phyloP scores from a whole-genome alignment of 306 rosid genomes.

The Cicer judaicum region DNA sequence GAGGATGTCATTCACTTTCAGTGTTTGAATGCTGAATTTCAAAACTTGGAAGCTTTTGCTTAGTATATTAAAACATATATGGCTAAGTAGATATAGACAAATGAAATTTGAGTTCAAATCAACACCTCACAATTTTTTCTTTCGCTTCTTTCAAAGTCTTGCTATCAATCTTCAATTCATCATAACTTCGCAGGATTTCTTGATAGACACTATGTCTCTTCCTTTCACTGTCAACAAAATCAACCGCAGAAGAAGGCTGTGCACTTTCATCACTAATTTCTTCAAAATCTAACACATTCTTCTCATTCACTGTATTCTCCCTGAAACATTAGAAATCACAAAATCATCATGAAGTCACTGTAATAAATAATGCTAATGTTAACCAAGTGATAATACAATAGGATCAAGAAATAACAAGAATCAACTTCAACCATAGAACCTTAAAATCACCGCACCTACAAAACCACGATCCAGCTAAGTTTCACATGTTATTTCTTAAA shows the following conservation, averaged over 20 bases:
- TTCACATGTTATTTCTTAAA: conserved; percentile 6
- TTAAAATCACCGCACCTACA: background rate
- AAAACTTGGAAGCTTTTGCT: background rate
- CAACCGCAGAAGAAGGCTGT: conserved; percentile 43
- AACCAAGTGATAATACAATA: conserved; percentile 30
- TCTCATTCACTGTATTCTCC: conserved; percentile 40
- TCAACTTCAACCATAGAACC: background rate
- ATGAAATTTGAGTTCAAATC: conserved; percentile 33
- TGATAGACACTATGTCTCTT: conserved; percentile 42
- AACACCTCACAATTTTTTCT: conserved; percentile 69
- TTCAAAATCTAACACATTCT: conserved; percentile 28
- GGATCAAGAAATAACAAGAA: background rate
- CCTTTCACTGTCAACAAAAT: conserved; percentile 48
- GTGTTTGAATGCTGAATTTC: background rate
- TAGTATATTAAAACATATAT: conserved; percentile 12
- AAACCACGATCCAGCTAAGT: conserved; percentile 12
- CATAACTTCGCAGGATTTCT: conserved; percentile 58
- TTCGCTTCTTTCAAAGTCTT: conserved; percentile 58
- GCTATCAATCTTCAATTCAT: conserved; percentile 49
- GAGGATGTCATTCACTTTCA: background rate
- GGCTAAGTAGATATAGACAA: conserved; percentile 11
- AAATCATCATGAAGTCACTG: conserved; percentile 26
- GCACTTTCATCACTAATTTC: conserved; percentile 34
- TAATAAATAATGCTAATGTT: conserved; percentile 14
- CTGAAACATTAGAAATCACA: conserved; percentile 53